phyloP scores from a whole-genome alignment of 768 basidiomycete species.

The Tulasnella sp. region DNA sequence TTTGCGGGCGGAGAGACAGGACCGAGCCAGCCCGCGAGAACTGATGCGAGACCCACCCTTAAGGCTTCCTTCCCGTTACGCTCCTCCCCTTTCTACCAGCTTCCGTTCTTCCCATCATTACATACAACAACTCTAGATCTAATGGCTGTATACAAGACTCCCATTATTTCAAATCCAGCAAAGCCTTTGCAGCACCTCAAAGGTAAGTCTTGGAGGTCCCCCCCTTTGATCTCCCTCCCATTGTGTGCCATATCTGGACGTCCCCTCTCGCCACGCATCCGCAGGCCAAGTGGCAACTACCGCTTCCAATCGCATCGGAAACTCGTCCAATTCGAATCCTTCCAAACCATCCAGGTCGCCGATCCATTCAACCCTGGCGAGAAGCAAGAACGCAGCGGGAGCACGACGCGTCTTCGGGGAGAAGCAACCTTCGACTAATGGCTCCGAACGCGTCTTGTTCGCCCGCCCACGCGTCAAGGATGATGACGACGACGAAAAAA shows the following conservation, averaged over 20 bases:
- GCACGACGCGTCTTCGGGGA: background rate
- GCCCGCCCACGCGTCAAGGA: background rate
- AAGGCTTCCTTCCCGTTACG: background rate
- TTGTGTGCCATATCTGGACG: background rate
- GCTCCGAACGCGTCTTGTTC: background rate
- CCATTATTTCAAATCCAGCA: background rate
- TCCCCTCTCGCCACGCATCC: background rate
- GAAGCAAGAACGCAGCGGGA: background rate
- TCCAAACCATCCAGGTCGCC: background rate
- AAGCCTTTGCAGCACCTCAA: background rate
- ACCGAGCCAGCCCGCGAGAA: slow-evolving; percentile 5
- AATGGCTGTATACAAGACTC: background rate
- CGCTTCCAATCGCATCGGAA: background rate
- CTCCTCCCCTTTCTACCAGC: background rate
- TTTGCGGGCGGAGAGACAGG: slow-evolving; percentile 9
- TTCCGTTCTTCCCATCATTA: background rate
- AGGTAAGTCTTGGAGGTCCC: background rate
- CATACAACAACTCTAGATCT: background rate
- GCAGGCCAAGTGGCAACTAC: background rate
- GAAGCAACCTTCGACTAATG: background rate
- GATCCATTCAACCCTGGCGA: background rate
- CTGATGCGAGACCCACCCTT: background rate
- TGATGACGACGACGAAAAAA: background rate
- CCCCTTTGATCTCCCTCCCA: background rate
- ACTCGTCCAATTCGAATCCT: background rate